Percentiles rank a stretch among this genome's conserved stretches.
Evolutionary conservation across 192 early-diverging fungal genomes (phyloP).

Genomic region (Umbelopsis sp.): DNA sequence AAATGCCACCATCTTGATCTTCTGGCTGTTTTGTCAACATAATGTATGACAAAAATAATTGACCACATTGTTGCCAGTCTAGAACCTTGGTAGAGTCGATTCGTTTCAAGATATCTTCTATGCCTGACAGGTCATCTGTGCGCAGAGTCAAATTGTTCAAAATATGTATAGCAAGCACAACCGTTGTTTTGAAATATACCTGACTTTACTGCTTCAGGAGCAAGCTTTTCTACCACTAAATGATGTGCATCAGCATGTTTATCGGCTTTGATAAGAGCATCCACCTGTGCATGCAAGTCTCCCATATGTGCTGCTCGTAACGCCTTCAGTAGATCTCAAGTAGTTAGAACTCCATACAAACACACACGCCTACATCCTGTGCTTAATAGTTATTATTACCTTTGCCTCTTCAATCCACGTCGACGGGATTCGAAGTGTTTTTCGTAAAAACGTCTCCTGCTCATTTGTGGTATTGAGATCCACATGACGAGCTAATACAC

Average conservation of each 20-base stretch:
- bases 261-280: constrained; percentile 47
- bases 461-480: background rate
- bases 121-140: background rate
- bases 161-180: too few species aligned
- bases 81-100: constrained; percentile 11
- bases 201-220: constrained; percentile 37
- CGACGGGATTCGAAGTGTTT: constrained; percentile 59
- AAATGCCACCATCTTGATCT: background rate
- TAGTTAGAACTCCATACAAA: background rate
- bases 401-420: constrained; percentile 60
- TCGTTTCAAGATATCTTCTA: background rate
- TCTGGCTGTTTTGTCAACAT: background rate
- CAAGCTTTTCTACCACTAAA: constrained; percentile 54
- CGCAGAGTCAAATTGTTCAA: background rate
- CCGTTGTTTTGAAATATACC: background rate
- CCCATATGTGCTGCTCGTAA: constrained; percentile 53
- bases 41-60: constrained; percentile 6
- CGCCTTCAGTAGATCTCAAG: constrained; percentile 36
- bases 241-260: constrained; percentile 47
- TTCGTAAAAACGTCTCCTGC: constrained; percentile 56
- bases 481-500: constrained; percentile 17
- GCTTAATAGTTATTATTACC: constrained; percentile 26
- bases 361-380: too few species aligned
- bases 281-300: constrained; percentile 39
- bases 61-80: constrained; percentile 5